phyloP scores from a whole-genome alignment of 1,139 yeast species.

The Wickerhamiella infanticola region DNA sequence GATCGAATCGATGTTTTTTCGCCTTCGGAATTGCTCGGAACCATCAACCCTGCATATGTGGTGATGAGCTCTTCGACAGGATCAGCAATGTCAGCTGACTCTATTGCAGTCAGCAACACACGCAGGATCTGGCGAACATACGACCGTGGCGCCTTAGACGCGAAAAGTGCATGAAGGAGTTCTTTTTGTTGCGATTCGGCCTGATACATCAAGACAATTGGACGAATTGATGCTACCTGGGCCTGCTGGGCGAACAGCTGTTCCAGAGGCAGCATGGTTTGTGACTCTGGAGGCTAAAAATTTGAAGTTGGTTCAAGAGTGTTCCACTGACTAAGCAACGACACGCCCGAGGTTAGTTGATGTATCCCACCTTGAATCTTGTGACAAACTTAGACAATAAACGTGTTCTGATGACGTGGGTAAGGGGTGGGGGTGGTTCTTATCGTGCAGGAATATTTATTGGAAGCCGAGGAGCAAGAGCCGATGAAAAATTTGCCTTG shows the following conservation, averaged over 20 bases:
- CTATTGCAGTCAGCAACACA: background rate
- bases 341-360: too few species aligned
- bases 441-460: too few species aligned
- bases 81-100: background rate
- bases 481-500: too few species aligned
- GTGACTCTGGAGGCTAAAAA: too few species aligned
- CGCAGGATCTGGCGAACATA: background rate
- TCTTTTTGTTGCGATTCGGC: background rate
- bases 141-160: background rate
- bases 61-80: background rate
- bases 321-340: too few species aligned
- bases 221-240: constrained; percentile 8
- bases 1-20: background rate
- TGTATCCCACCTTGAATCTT: too few species aligned
- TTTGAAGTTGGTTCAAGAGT: too few species aligned
- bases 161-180: background rate
- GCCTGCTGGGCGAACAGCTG: constrained; percentile 17
- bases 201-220: background rate
- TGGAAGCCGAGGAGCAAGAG: too few species aligned
- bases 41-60: background rate
- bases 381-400: too few species aligned
- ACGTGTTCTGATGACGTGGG: too few species aligned
- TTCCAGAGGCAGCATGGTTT: background rate
- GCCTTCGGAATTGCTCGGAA: background rate
- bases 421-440: too few species aligned